phyloP scores from a whole-genome alignment of 371 early-diverging fungal species.

The Mucor indicus region DNA sequence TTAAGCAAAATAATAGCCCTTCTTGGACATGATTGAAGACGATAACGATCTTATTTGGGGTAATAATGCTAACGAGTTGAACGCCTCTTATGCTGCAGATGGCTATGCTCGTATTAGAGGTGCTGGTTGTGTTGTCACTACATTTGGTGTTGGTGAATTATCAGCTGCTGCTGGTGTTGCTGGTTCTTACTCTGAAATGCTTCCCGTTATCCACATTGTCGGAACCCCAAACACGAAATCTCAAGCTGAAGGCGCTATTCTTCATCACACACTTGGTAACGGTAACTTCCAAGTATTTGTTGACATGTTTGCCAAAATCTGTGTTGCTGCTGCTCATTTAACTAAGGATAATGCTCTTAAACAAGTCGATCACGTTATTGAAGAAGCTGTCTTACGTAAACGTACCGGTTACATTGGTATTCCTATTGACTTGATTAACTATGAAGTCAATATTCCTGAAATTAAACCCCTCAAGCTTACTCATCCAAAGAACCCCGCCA shows the following conservation, averaged over 20 bases:
- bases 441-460: slow-evolving; percentile 24
- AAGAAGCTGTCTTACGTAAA: slow-evolving; percentile 19
- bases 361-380: slow-evolving; percentile 44
- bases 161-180: slow-evolving; percentile 51
- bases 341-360: slow-evolving; percentile 26
- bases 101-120: slow-evolving; percentile 48
- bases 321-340: slow-evolving; percentile 37
- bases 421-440: slow-evolving; percentile 42
- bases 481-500: slow-evolving; percentile 25
- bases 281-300: slow-evolving; percentile 48
- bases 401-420: slow-evolving; percentile 49
- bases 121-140: slow-evolving; percentile 45
- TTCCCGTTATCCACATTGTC: slow-evolving; percentile 56
- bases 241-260: slow-evolving; percentile 41
- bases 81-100: slow-evolving; percentile 54
- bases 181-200: slow-evolving; percentile 53
- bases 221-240: slow-evolving; percentile 45
- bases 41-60: slow-evolving; percentile 35
- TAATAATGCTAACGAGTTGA: slow-evolving; percentile 43
- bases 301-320: slow-evolving; percentile 39
- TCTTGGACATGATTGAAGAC: slow-evolving; percentile 36
- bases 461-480: slow-evolving; percentile 18
- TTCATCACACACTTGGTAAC: slow-evolving; percentile 57
- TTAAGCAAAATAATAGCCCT: background rate
- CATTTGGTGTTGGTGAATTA: slow-evolving; percentile 60